Conservation (phyloP, 2,329 filamentous ascomycete species). For the Hypoxylon sp. region DNA sequence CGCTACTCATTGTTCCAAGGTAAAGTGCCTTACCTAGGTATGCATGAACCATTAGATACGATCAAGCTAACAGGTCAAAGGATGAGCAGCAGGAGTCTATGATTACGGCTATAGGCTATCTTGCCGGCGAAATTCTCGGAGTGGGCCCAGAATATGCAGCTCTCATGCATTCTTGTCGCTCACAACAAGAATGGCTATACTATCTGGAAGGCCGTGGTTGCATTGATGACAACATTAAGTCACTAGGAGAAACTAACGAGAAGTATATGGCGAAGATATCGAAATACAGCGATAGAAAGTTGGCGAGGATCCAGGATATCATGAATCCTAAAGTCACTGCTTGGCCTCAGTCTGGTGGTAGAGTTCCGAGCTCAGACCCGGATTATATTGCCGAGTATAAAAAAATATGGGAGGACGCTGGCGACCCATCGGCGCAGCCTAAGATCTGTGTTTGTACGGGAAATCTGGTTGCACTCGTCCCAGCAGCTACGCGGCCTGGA, state of each 20-base stretch:
- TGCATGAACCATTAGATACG: neutral
- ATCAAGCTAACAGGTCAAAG: neutral
- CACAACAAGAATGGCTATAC: constrained; percentile 12
- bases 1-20: neutral
- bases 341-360: neutral
- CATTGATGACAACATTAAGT: neutral
- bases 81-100: constrained; percentile 1
- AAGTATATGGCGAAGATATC: constrained; percentile 12
- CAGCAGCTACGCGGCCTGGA: constrained; percentile 4
- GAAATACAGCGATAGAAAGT: neutral
- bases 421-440: neutral
- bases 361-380: neutral
- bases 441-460: constrained; percentile 19
- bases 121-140: constrained; percentile 12
- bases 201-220: neutral
- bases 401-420: neutral
- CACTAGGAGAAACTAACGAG: constrained; percentile 9
- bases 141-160: neutral
- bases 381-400: constrained; percentile 1
- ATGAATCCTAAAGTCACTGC: neutral
- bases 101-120: constrained; percentile 20
- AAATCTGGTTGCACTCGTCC: constrained; percentile 16
- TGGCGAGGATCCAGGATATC: constrained; percentile 11
- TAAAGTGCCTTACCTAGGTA: neutral
- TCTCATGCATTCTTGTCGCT: neutral